Percentiles rank a stretch among this genome's conserved stretches.
Evolutionary conservation across 2,329 filamentous ascomycete species (phyloP).

Genomic region (Alternaria alternata): DNA sequence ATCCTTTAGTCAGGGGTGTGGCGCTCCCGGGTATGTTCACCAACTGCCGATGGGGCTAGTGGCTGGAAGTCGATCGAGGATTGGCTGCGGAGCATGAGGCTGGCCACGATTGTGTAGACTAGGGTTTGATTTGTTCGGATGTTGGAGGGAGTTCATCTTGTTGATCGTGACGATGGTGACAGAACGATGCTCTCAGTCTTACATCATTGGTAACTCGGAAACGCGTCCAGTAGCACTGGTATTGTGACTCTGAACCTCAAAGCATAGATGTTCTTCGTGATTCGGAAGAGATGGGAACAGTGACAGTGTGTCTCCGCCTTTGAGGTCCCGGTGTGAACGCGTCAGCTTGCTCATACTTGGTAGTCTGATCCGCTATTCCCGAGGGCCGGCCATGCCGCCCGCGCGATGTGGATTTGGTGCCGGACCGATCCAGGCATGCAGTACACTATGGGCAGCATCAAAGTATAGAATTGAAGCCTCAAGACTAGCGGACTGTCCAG

Average conservation of each 20-base stretch:
- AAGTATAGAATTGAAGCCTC: not conserved
- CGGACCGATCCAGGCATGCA: not conserved
- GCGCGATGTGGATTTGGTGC: not conserved
- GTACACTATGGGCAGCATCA: not conserved
- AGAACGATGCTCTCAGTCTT: not conserved
- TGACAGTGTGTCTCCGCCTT: not conserved
- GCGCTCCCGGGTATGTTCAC: not conserved
- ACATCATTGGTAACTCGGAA: not conserved
- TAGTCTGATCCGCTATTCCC: not conserved
- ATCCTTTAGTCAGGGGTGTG: not conserved
- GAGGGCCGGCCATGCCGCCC: not conserved
- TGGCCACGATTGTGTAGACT: not conserved
- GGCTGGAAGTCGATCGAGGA: not conserved
- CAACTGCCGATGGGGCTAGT: not conserved
- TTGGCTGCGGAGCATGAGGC: not conserved
- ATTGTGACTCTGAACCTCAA: not conserved
- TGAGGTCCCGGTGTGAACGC: not conserved
- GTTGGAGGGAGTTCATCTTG: not conserved
- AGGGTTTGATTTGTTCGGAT: constrained; percentile 1
- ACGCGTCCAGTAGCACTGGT: too few species aligned
- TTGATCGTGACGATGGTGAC: not conserved
- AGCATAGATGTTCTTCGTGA: not conserved
- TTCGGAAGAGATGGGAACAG: not conserved
- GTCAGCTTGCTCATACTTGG: not conserved
- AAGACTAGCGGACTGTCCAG: not conserved